A percentile compares a stretch with the other conserved stretches of the same genome.
Conservation (phyloP, 176 grass and related monocot genomes). For the Oryza punctata region DNA sequence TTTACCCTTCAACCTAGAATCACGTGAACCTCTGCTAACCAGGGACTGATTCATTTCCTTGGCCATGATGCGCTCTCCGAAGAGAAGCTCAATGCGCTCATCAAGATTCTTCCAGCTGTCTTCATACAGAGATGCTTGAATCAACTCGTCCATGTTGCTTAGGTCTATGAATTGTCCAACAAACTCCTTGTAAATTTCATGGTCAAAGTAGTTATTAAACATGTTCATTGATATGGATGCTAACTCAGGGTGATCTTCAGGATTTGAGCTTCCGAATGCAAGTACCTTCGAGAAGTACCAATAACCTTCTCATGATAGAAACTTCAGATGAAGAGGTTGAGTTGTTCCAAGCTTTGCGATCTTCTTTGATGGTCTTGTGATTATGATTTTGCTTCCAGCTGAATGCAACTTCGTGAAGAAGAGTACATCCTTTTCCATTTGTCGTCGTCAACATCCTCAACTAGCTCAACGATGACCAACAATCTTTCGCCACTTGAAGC, state of each 20-base stretch:
- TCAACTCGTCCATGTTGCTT: background rate
- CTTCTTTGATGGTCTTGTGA: too few relatives aligned
- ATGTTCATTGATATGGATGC: constrained; percentile 15
- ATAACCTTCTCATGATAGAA: too few relatives aligned
- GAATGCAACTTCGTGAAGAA: background rate
- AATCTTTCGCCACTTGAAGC: background rate
- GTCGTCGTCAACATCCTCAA: background rate
- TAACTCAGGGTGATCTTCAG: too few relatives aligned
- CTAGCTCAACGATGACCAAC: constrained; percentile 10
- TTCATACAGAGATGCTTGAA: background rate
- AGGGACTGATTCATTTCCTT: background rate
- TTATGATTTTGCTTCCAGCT: constrained; percentile 35
- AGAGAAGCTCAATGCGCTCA: too few relatives aligned
- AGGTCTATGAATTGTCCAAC: background rate
- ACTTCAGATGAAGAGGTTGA: too few relatives aligned
- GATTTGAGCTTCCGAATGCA: too few relatives aligned
- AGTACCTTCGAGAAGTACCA: too few relatives aligned
- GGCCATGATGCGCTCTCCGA: too few relatives aligned
- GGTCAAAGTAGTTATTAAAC: background rate
- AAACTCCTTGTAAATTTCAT: background rate
- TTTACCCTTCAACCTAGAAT: background rate
- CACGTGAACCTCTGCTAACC: background rate
- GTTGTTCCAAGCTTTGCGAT: too few relatives aligned
- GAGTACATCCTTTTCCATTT: background rate
- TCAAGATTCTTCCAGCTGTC: background rate